Evolutionary conservation across 176 grass and related monocot genomes (phyloP).

Genomic region (Carex pumila): DNA sequence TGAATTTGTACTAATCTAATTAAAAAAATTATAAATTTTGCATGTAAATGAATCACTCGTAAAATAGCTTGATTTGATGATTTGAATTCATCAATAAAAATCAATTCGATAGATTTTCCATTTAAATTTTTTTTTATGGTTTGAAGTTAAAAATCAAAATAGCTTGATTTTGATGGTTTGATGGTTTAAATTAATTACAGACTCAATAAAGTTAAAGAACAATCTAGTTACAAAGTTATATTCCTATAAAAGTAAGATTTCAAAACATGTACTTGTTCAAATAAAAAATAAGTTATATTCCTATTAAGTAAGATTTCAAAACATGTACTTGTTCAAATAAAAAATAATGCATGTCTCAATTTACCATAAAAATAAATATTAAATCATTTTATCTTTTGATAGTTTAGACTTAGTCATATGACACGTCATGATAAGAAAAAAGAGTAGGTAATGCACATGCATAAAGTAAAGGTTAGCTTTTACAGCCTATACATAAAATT

Average conservation of each 20-base stretch:
- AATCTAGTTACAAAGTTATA: no score
- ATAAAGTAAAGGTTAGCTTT: conserved; percentile 13
- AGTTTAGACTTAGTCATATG: neutral
- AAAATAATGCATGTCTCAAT: neutral
- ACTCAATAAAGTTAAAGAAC: no score
- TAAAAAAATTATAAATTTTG: no score
- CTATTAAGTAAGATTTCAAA: neutral
- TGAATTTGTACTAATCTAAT: no score
- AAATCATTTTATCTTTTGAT: neutral
- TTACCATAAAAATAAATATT: neutral
- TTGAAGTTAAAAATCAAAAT: no score
- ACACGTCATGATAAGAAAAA: neutral
- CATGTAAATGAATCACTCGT: no score
- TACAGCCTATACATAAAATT: neutral
- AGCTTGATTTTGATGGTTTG: no score
- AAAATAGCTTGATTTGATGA: no score
- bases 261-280: neutral
- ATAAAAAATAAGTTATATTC: neutral
- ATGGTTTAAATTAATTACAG: no score
- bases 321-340: neutral
- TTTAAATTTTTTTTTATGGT: no score
- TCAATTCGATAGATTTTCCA: no score
- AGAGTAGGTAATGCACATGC: conserved; percentile 24
- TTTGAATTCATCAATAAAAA: no score
- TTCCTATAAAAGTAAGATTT: neutral